These are phyloP conservation scores for Daucus carota DNA, from an alignment of 129 eudicot genomes.

Conservation along the genomic window DNA sequence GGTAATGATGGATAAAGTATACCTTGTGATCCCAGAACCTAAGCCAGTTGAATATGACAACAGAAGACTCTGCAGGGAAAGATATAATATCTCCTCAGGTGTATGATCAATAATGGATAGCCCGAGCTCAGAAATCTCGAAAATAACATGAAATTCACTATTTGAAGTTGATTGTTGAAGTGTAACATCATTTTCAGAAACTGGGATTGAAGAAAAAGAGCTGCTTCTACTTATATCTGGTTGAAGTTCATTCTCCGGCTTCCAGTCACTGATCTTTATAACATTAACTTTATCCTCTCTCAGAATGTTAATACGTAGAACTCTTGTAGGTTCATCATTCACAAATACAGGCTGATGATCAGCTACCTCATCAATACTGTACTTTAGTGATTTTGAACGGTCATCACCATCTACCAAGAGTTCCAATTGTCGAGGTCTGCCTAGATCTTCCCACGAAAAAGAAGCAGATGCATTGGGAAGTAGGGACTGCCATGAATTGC, in stretches of 20 bases:
- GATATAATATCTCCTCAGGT: slow-evolving; percentile 92
- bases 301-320: slow-evolving; percentile 52
- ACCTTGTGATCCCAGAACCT: slow-evolving; percentile 93
- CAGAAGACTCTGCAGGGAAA: slow-evolving; percentile 72
- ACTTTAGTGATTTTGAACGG: slow-evolving; percentile 40
- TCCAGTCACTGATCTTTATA: slow-evolving; percentile 77
- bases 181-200: slow-evolving; percentile 26
- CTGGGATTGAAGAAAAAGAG: slow-evolving; percentile 29
- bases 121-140: slow-evolving; percentile 88
- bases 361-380: slow-evolving; percentile 73
- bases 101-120: slow-evolving; percentile 91
- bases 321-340: slow-evolving; percentile 55
- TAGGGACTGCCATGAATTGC: slow-evolving; percentile 70
- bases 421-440: slow-evolving; percentile 69
- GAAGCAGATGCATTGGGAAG: slow-evolving; percentile 76
- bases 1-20: slow-evolving; percentile 14
- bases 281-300: slow-evolving; percentile 88
- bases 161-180: slow-evolving; percentile 36
- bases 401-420: slow-evolving; percentile 58
- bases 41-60: slow-evolving; percentile 86
- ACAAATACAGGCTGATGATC: slow-evolving; percentile 62
- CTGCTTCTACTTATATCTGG: slow-evolving; percentile 14
- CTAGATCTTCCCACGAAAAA: slow-evolving; percentile 95
- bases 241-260: slow-evolving; percentile 42
- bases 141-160: slow-evolving; percentile 73